phyloP scores from a whole-genome alignment of 2,329 filamentous ascomycete species.

The Apiospora pterosperma region DNA sequence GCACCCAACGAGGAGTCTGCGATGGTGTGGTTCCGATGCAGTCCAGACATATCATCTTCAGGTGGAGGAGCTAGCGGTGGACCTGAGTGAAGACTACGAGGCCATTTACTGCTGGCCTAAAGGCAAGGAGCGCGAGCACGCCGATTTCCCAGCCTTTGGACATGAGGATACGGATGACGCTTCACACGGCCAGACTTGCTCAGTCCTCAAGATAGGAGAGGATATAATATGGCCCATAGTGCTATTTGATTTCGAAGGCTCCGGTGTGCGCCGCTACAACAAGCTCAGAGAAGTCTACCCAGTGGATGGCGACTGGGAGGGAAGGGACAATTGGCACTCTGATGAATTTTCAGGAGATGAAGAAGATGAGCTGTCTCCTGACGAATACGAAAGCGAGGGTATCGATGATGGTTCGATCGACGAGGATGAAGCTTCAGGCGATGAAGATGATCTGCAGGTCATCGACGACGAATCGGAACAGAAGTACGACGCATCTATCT shows the following conservation, averaged over 20 bases:
- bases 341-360: background rate
- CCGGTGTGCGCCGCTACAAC: slow-evolving; percentile 10
- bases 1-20: slow-evolving; percentile 1
- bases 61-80: slow-evolving; percentile 14
- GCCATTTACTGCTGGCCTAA: slow-evolving; percentile 29
- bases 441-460: slow-evolving; percentile 17
- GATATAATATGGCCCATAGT: slow-evolving; percentile 14
- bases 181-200: background rate
- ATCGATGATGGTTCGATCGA: slow-evolving; percentile 20
- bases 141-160: background rate
- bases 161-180: background rate
- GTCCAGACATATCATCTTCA: slow-evolving; percentile 16
- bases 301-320: background rate
- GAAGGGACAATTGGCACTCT: slow-evolving; percentile 6
- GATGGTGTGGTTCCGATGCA: slow-evolving; percentile 21
- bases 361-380: slow-evolving; percentile 9
- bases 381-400: slow-evolving; percentile 23
- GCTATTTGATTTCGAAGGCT: slow-evolving; percentile 8
- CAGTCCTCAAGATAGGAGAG: background rate
- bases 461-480: slow-evolving; percentile 11
- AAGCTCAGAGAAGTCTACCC: slow-evolving; percentile 7
- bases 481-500: slow-evolving; percentile 9
- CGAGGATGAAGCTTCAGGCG: slow-evolving; percentile 8
- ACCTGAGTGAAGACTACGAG: slow-evolving; percentile 15
- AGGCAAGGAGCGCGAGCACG: slow-evolving; percentile 4